Conservation (phyloP, 352 stramenopile genomes). For the Globisporangium echinulatum region DNA sequence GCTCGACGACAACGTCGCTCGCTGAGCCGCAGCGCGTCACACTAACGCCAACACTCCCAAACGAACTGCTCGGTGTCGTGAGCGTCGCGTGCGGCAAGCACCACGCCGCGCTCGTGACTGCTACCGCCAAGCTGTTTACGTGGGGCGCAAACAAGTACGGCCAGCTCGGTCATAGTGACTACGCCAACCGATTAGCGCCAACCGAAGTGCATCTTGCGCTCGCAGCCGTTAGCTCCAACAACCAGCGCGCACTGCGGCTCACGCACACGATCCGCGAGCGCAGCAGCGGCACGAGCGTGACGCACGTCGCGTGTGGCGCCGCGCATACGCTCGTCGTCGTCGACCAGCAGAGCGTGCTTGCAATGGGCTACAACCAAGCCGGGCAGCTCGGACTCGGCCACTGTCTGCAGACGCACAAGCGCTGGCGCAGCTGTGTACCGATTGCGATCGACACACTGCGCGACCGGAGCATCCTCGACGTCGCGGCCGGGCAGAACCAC, state of each 20-base stretch:
- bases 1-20: slow-evolving; percentile 22
- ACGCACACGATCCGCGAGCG: slow-evolving; percentile 49
- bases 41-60: slow-evolving; percentile 7
- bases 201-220: slow-evolving; percentile 51
- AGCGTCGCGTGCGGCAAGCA: slow-evolving; percentile 68
- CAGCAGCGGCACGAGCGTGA: slow-evolving; percentile 45
- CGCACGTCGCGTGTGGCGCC: slow-evolving; percentile 54
- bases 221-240: slow-evolving; percentile 33
- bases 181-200: slow-evolving; percentile 28
- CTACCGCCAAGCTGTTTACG: slow-evolving; percentile 54
- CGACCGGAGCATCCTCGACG: slow-evolving; percentile 57
- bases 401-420: slow-evolving; percentile 45
- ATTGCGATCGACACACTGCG: slow-evolving; percentile 38
- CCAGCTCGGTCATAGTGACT: slow-evolving; percentile 60
- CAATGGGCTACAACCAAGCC: slow-evolving; percentile 78
- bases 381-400: slow-evolving; percentile 66
- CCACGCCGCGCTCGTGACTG: slow-evolving; percentile 56
- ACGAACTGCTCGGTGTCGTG: slow-evolving; percentile 34
- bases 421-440: slow-evolving; percentile 65
- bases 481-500: slow-evolving; percentile 69
- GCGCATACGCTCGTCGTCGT: slow-evolving; percentile 71
- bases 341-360: slow-evolving; percentile 67
- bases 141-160: slow-evolving; percentile 75
- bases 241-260: slow-evolving; percentile 43
- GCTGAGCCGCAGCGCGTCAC: slow-evolving; percentile 31